Conservation (phyloP, 2,329 filamentous ascomycete genomes). For the Aspergillus texensis region DNA sequence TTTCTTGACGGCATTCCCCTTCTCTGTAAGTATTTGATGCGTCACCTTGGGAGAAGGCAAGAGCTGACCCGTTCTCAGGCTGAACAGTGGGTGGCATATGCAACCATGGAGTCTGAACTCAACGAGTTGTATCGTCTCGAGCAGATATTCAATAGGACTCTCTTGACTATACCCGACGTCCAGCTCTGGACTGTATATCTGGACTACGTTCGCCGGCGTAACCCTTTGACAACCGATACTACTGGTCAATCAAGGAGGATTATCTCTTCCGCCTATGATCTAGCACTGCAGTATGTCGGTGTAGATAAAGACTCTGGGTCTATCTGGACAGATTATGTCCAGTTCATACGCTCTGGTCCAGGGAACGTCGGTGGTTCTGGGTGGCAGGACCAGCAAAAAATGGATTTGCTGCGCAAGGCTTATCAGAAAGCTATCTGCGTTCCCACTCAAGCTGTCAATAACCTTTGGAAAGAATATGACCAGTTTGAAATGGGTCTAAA, state of each 20-base stretch:
- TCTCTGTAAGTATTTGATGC: conserved; percentile 70
- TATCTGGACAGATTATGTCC: conserved; percentile 93
- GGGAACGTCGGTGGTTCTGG: conserved; percentile 80
- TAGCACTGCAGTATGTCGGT: conserved; percentile 86
- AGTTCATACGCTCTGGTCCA: conserved; percentile 86
- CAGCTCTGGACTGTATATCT: conserved; percentile 91
- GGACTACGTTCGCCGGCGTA: conserved; percentile 89
- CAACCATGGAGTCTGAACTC: conserved; percentile 84
- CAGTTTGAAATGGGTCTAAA: conserved; percentile 93
- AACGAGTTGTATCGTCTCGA: conserved; percentile 82
- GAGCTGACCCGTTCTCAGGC: conserved; percentile 62
- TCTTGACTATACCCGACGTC: conserved; percentile 79
- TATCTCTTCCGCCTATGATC: conserved; percentile 86
- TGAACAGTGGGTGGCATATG: conserved; percentile 86
- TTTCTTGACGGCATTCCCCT: conserved; percentile 85
- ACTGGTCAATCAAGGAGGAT: conserved; percentile 74
- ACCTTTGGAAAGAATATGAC: conserved; percentile 96
- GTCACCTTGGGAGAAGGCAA: not conserved
- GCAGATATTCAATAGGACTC: conserved; percentile 77
- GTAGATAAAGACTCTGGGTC: conserved; percentile 86
- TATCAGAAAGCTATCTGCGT: conserved; percentile 89
- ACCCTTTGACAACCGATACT: conserved; percentile 81
- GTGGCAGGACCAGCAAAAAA: conserved; percentile 98
- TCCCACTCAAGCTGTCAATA: conserved; percentile 80
- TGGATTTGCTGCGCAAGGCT: conserved; percentile 87